These are phyloP conservation scores for Aspergillus felis DNA, from an alignment of 2,329 filamentous ascomycete genomes.

Conservation along the genomic window DNA sequence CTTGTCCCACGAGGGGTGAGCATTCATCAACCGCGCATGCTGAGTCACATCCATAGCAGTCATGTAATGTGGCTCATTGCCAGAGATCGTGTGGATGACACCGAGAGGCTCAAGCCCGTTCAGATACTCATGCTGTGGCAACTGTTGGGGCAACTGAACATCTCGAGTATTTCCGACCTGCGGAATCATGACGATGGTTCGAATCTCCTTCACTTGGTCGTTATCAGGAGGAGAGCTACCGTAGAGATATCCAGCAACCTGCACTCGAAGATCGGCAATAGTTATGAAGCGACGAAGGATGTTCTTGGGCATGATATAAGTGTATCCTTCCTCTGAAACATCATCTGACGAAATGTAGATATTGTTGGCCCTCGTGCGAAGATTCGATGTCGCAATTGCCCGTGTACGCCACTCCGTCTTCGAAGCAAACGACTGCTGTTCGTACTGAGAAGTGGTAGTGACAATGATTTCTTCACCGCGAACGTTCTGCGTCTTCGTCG, in stretches of 20 bases:
- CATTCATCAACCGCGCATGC: slow-evolving; percentile 83
- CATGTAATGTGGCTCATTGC: slow-evolving; percentile 96
- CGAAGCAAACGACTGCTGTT: slow-evolving; percentile 94
- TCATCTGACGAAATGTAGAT: slow-evolving; percentile 98
- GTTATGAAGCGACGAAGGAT: slow-evolving; percentile 97
- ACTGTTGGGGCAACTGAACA: slow-evolving; percentile 81
- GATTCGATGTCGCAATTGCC: slow-evolving; percentile 92
- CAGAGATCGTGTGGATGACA: slow-evolving; percentile 91
- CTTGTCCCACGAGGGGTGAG: slow-evolving; percentile 76
- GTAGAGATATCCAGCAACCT: slow-evolving; percentile 94
- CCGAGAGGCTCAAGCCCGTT: slow-evolving; percentile 83
- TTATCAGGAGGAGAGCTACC: slow-evolving; percentile 90
- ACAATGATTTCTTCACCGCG: slow-evolving; percentile 98
- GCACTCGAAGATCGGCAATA: slow-evolving; percentile 90
- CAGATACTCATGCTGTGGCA: slow-evolving; percentile 90
- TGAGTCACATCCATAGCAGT: slow-evolving; percentile 90
- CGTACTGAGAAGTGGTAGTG: slow-evolving; percentile 95
- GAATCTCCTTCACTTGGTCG: slow-evolving; percentile 93
- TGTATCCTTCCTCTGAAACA: slow-evolving; percentile 83
- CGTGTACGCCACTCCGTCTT: slow-evolving; percentile 99
- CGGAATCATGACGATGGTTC: slow-evolving; percentile 94
- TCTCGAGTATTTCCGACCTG: slow-evolving; percentile 92
- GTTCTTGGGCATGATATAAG: slow-evolving; percentile 99
- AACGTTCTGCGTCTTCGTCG: slow-evolving; percentile 96
- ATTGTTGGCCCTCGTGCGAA: slow-evolving; percentile 91